Base-by-base conservation (phyloP, 2,329 filamentous ascomycete genomes). In the Microsporum ferrugineum region DNA sequence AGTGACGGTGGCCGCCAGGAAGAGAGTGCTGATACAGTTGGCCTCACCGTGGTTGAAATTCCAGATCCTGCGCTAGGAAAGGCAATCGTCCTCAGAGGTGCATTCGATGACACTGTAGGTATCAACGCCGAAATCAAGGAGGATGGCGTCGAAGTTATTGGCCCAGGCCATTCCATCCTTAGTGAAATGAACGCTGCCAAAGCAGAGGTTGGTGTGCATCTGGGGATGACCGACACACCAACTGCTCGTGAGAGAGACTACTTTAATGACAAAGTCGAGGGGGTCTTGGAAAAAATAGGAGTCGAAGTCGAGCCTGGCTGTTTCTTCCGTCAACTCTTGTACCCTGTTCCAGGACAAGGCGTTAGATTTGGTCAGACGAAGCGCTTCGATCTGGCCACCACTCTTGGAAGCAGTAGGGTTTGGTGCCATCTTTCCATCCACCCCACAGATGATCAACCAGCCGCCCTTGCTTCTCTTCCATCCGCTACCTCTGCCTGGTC, bases 71-170 rank as follows among this genome's bases (percentile, higher is more conserved):
- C 83, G 1, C 79, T 99, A 0, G 91, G 88, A 62, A 96, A 94
- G 74, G 94, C 92, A 0, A 76, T 95, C n/a, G 85, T 89, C 10
- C 84, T 99, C 77, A 88, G 90, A 43, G 89, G 89, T 12, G 84
- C 97, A 39, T 99, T 99, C 68, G 92, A 99, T 66, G 94, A 97
- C 68, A 84, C 80, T n/a, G 79, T 87, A 23, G 94, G 94, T 58
- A 96, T 99, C 76, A 97, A 97, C 68, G 82, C 88, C 0, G 94
- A 99, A 77, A 97, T 99, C 91, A 95, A 92, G 69, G 87, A 92
- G 64, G 94, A 99, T 66, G 94, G 94, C 7, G 83, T 99, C 0
- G 82, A 88, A n/a, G 82, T 95, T 1, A 76, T 82, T 0, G 68
- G 86, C 0, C 85, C 85, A 1, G 88, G 88, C n/a, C 87, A 86